A percentile compares a stretch with the other conserved stretches of the same genome.
Evolutionary conservation across 2,329 filamentous ascomycete genomes (phyloP).

Genomic region (Cladosporium oxysporum): DNA sequence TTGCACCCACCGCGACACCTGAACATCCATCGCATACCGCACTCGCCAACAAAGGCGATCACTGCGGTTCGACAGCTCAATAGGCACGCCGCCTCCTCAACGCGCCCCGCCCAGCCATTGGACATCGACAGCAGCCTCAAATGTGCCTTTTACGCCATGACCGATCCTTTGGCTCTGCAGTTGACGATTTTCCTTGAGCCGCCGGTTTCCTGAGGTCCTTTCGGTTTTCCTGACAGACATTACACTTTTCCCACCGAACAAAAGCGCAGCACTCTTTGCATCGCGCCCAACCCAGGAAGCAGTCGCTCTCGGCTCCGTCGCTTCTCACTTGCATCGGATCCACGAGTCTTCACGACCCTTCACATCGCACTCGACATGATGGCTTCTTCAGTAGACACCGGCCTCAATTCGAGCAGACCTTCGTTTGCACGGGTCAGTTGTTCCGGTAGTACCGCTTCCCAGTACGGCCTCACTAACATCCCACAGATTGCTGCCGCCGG

Average conservation of each 20-base stretch:
- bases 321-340: constrained; percentile 23
- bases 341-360: constrained; percentile 13
- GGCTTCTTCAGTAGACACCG: constrained; percentile 34
- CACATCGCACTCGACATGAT: constrained; percentile 32
- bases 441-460: background rate
- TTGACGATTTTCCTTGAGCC: constrained; percentile 55
- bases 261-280: constrained; percentile 29
- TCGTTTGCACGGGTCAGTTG: constrained; percentile 42
- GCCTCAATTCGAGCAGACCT: constrained; percentile 34
- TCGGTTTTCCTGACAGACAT: constrained; percentile 31
- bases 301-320: constrained; percentile 37
- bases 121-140: constrained; percentile 23
- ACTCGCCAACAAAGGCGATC: background rate
- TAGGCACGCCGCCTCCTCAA: constrained; percentile 15
- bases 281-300: constrained; percentile 39
- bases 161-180: constrained; percentile 48
- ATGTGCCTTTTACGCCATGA: constrained; percentile 54
- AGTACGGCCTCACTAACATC: constrained; percentile 4
- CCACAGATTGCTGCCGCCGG: constrained; percentile 37
- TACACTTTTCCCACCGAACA: constrained; percentile 30
- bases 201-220: constrained; percentile 43
- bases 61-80: background rate
- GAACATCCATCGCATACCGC: background rate
- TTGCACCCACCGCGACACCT: constrained; percentile 13
- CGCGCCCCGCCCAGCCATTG: constrained; percentile 7